phyloP scores from a whole-genome alignment of 202 grass and related monocot species.

The Saccharum hybrid region DNA sequence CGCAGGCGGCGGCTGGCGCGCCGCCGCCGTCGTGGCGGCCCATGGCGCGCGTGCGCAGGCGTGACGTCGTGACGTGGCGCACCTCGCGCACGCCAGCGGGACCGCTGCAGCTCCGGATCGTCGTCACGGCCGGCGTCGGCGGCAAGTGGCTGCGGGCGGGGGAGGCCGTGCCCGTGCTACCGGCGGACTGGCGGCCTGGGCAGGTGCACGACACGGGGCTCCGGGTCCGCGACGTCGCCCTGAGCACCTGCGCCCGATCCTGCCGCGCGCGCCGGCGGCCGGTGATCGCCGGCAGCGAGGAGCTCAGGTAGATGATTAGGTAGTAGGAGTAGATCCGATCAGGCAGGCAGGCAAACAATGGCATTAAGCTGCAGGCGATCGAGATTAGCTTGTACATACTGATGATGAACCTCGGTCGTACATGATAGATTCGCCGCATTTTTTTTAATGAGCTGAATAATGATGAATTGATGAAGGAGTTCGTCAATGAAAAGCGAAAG shows the following conservation, averaged over 20 bases:
- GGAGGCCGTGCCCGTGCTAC: conserved; percentile 33
- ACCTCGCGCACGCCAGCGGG: conserved; percentile 48
- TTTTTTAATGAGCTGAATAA: too few species aligned
- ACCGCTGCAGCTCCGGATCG: conserved; percentile 59
- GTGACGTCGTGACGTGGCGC: conserved; percentile 45
- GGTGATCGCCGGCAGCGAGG: not conserved
- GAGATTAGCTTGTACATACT: not conserved
- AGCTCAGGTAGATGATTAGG: not conserved
- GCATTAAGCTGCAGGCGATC: not conserved
- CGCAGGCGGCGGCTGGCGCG: too few species aligned
- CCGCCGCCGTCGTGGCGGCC: conserved; percentile 43
- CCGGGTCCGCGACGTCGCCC: conserved; percentile 56
- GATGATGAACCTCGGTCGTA: too few species aligned
- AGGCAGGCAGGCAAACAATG: not conserved
- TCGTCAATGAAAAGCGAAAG: not conserved
- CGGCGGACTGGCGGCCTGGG: conserved; percentile 60
- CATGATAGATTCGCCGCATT: too few species aligned
- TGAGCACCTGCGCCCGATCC: conserved; percentile 48
- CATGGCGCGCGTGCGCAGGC: conserved; percentile 49
- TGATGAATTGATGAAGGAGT: not conserved
- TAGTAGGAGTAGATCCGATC: not conserved
- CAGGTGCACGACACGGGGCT: conserved; percentile 59
- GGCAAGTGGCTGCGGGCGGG: conserved; percentile 70
- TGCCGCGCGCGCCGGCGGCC: not conserved
- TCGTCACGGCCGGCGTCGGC: conserved; percentile 66